phyloP scores from a whole-genome alignment of 805 yeast genomes.

The Candida pseudofarinosa region DNA sequence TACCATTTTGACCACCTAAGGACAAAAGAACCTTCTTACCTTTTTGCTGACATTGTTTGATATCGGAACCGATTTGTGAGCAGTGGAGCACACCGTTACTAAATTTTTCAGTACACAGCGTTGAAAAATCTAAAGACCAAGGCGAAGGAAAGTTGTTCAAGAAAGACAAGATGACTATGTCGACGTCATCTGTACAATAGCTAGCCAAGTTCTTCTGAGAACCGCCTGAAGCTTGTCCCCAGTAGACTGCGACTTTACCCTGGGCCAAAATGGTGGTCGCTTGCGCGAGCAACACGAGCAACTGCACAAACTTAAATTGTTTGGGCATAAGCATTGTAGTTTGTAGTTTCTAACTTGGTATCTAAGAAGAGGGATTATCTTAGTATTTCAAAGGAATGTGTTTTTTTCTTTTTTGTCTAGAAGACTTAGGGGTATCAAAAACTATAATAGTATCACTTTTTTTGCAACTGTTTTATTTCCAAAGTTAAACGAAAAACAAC shows the following conservation, averaged over 20 bases:
- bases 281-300: not conserved
- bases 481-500: no score
- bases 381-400: not conserved
- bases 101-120: constrained; percentile 21
- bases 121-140: constrained; percentile 16
- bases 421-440: not conserved
- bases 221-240: constrained; percentile 62
- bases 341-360: not conserved
- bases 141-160: constrained; percentile 50
- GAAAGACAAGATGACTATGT: constrained; percentile 71
- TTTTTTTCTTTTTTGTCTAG: not conserved
- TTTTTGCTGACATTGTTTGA: constrained; percentile 61
- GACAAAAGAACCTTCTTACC: constrained; percentile 77
- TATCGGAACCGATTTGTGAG: constrained; percentile 48
- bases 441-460: not conserved
- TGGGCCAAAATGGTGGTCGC: not conserved
- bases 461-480: not conserved
- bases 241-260: constrained; percentile 68
- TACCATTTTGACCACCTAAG: constrained; percentile 42
- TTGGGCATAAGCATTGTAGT: not conserved
- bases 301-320: not conserved
- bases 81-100: constrained; percentile 38
- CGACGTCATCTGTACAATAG: constrained; percentile 63
- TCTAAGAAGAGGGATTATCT: not conserved
- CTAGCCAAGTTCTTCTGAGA: constrained; percentile 19